Evolutionary conservation across 495 filamentous ascomycete species (phyloP).

Genomic region (Mytilinidion resinicola): DNA sequence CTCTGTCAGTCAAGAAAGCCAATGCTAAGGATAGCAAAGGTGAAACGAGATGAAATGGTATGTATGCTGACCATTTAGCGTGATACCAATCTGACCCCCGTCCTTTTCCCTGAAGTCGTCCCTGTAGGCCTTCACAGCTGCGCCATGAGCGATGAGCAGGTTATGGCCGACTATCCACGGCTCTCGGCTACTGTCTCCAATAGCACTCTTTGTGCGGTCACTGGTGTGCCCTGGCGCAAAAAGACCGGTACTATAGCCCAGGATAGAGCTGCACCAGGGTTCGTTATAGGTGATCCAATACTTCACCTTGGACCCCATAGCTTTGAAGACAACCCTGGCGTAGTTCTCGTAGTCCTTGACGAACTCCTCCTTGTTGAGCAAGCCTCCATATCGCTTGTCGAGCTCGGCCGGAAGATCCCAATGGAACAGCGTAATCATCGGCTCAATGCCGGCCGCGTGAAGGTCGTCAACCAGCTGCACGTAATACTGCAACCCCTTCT

Average conservation of each 20-base stretch:
- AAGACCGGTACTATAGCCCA: constrained; percentile 54
- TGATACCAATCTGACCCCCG: constrained; percentile 57
- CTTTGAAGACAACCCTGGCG: constrained; percentile 51
- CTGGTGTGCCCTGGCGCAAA: constrained; percentile 57
- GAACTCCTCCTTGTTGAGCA: constrained; percentile 54
- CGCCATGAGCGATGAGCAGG: constrained; percentile 52
- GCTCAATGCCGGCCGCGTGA: constrained; percentile 51
- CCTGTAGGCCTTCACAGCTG: constrained; percentile 60
- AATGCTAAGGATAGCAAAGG: no score
- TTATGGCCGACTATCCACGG: constrained; percentile 59
- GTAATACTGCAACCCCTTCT: constrained; percentile 54
- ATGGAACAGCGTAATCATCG: constrained; percentile 59
- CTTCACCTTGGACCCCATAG: constrained; percentile 50
- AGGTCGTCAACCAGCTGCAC: constrained; percentile 56
- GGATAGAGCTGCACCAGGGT: constrained; percentile 55
- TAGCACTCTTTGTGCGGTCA: constrained; percentile 47
- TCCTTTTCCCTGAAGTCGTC: constrained; percentile 58
- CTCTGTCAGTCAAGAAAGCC: constrained; percentile 3
- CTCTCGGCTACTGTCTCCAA: constrained; percentile 53
- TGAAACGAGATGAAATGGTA: no score
- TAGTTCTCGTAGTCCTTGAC: constrained; percentile 56
- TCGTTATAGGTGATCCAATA: constrained; percentile 65
- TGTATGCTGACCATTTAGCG: constrained; percentile 45
- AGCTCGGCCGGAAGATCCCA: constrained; percentile 57
- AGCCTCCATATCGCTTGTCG: constrained; percentile 57